A percentile compares a stretch with the other conserved stretches of the same genome.
These are phyloP conservation scores for Fulvia fulva DNA, from an alignment of 2,329 filamentous ascomycete species.

Conservation along the genomic window DNA sequence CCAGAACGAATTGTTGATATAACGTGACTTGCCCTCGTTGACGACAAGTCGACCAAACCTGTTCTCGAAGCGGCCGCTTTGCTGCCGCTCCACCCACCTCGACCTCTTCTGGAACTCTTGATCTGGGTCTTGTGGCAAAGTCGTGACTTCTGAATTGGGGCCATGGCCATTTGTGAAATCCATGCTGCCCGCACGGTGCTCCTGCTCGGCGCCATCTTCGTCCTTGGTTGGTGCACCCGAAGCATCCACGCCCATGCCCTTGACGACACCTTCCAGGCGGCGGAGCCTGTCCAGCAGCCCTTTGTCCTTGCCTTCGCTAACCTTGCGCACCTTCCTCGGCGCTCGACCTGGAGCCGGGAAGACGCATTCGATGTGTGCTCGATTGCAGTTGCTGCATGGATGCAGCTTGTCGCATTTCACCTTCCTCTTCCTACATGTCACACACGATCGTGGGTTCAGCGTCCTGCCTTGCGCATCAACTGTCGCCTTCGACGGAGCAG, in stretches of 20 bases:
- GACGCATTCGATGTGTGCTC: constrained; percentile 66
- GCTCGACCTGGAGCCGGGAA: constrained; percentile 72
- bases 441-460: constrained; percentile 43
- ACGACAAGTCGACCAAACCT: constrained; percentile 67
- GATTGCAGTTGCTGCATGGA: constrained; percentile 70
- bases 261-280: constrained; percentile 71
- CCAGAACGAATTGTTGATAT: constrained; percentile 68
- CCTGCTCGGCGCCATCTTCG: constrained; percentile 3
- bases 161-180: background rate
- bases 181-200: background rate
- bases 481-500: constrained; percentile 6
- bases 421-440: constrained; percentile 57
- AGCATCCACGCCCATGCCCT: constrained; percentile 51
- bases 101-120: constrained; percentile 22
- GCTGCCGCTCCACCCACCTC: constrained; percentile 25
- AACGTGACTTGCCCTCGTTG: constrained; percentile 66
- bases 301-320: constrained; percentile 53
- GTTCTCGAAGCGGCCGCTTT: constrained; percentile 31
- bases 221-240: constrained; percentile 22
- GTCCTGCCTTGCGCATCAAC: constrained; percentile 32
- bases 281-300: constrained; percentile 69
- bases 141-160: background rate
- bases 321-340: constrained; percentile 63
- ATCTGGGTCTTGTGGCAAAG: constrained; percentile 5
- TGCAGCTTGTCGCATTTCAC: constrained; percentile 76